These are phyloP conservation scores for Phyllosticta citribraziliensis DNA, from an alignment of 2,329 filamentous ascomycete species.

Conservation along the genomic window DNA sequence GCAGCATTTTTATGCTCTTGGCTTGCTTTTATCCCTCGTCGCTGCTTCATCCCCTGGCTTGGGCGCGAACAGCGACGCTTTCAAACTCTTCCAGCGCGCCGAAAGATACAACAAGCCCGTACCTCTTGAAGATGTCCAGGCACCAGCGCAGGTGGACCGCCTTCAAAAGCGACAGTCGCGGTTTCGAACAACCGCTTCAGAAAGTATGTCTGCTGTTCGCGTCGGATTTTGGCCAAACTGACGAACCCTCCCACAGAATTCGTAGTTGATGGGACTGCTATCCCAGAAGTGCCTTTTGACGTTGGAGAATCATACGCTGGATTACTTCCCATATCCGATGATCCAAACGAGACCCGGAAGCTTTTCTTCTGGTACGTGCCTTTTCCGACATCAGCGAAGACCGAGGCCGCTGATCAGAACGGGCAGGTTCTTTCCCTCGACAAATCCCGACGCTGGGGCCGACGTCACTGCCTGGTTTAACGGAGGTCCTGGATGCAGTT, in stretches of 20 bases:
- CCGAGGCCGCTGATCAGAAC: not conserved
- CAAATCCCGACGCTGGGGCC: slow-evolving; percentile 39
- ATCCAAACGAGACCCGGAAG: slow-evolving; percentile 40
- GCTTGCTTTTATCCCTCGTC: not conserved
- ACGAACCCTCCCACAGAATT: slow-evolving; percentile 40
- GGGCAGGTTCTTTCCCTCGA: slow-evolving; percentile 51
- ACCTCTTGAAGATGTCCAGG: not conserved
- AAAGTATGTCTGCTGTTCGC: slow-evolving; percentile 16
- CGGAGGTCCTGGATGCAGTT: slow-evolving; percentile 35
- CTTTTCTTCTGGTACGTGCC: slow-evolving; percentile 46
- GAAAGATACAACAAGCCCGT: not conserved
- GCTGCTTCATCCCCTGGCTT: not conserved
- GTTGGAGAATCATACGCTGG: slow-evolving; percentile 58
- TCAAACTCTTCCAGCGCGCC: not conserved
- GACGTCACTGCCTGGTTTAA: slow-evolving; percentile 51
- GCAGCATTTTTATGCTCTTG: not conserved
- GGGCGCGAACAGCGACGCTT: not conserved
- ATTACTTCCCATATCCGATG: slow-evolving; percentile 46
- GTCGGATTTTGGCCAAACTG: slow-evolving; percentile 4
- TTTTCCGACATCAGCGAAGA: too few relatives aligned
- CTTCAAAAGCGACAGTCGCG: slow-evolving; percentile 25
- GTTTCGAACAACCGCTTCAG: slow-evolving; percentile 25
- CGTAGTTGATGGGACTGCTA: slow-evolving; percentile 51
- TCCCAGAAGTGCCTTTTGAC: slow-evolving; percentile 63
- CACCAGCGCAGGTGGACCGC: slow-evolving; percentile 10